A percentile compares a stretch with the other conserved stretches of the same genome.
These are phyloP conservation scores for Cenchrus purpureus DNA, from an alignment of 176 grass and related monocot genomes.

Conservation along the genomic window DNA sequence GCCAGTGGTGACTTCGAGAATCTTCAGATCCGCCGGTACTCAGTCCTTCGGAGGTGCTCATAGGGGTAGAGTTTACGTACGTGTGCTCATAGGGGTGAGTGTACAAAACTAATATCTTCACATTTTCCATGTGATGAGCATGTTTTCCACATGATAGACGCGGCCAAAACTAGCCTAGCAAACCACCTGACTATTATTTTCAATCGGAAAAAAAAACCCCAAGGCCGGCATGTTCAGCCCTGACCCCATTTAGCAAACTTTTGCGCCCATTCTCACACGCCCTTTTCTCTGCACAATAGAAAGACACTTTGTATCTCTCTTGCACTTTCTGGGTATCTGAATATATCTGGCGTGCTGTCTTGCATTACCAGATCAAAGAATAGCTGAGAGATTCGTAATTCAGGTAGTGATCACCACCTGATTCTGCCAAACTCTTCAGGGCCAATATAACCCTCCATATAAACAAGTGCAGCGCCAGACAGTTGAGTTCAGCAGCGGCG, in stretches of 20 bases:
- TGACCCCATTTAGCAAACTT: not conserved
- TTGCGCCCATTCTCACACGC: not conserved
- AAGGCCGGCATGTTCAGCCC: not conserved
- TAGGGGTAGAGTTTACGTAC: no score
- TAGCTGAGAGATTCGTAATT: slow-evolving; percentile 26
- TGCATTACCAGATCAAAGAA: not conserved
- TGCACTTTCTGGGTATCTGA: slow-evolving; percentile 7
- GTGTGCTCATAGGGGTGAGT: no score
- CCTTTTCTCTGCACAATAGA: not conserved
- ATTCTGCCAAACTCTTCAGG: not conserved
- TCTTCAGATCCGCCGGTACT: no score
- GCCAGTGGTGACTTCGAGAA: no score
- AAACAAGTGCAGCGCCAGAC: not conserved
- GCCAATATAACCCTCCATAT: not conserved
- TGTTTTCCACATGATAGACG: not conserved
- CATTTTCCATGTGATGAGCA: not conserved
- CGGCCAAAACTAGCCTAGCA: not conserved
- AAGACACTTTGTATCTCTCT: not conserved
- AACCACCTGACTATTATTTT: not conserved
- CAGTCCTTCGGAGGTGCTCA: no score
- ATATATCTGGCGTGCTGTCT: not conserved
- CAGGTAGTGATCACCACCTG: not conserved
- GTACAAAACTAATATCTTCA: not conserved
- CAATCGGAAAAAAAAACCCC: not conserved
- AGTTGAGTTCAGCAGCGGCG: not conserved